Evolutionary conservation across 345 rosid species (phyloP), one percentile per base, ranked within the genome.

Genomic region (Gossypium anomalum): DNA sequence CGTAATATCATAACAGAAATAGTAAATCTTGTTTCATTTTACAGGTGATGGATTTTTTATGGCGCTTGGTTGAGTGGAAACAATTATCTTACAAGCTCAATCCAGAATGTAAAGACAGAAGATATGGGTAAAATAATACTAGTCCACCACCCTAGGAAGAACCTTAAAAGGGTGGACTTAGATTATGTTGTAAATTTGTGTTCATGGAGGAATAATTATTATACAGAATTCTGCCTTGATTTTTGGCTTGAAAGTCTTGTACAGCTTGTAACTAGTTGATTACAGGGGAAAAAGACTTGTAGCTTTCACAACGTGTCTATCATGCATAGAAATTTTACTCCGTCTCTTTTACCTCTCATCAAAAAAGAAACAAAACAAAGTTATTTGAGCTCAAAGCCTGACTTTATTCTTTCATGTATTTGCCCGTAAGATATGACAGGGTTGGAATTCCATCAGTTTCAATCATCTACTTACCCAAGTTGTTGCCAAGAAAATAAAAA

Each of bases 11-110:
- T 53, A 53, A 53, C 22, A 53, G 15, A 15, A 48, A 48, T 12
- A 23, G 15, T 77, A 27, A 43, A 38, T 57, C 7, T 16, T n/a
- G 20, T 66, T 29, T 77, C 44, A 27, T 53, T 74, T 73, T 81
- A 48, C 79, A 91, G 97, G 97, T 91, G 68, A 86, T 83, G 88
- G 87, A 86, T 25, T 91, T 91, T 57, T 71, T 91, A 72, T 61
- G 78, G 73, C 82, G 91, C 29, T 80, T 91, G 86, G 92, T 87
- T 13, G 86, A 83, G 27, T 88, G 97, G 94, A 89, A 86, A 59
- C 69, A 73, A 20, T 11, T 55, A 56, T 48, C 82, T 0, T 71
- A 16, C 74, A 44, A n/a, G 79, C 64, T 16, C 56, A 77, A 10
- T 77, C 74, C 13, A 64, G 72, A 71, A 47, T 77, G 79, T 66